Evolutionary conservation across 1,139 yeast genomes (phyloP), one percentile per base, ranked within the genome.

Genomic region (Lodderomyces elongisporus): DNA sequence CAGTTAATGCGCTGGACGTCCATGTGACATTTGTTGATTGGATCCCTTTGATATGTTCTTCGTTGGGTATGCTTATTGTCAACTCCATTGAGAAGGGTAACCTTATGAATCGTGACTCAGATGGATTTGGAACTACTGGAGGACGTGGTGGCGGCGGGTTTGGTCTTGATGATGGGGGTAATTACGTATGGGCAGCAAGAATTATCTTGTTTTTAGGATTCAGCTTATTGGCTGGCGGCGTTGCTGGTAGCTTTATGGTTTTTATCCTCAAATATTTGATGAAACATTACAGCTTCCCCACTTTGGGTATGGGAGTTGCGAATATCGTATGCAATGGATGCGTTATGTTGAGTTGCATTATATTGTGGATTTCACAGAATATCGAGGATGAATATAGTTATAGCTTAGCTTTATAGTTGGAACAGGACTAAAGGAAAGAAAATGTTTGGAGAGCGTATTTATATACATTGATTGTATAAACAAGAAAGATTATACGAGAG

Each of bases 351-450:
- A 85, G 95, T 62, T 88, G 96, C 56, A 77, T 87, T 35, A 69
- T 81, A 4, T 66, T 91, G 48, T 91, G 97, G 97, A 66, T 89
- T 41, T 87, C 95, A 12, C 97, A 89, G 57, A 89, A 88, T 54
- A 79, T 88, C 40, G 96, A 91, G 56, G 97, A 89, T 53, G 97
- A 89, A 59, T 89, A 88, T 60, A 84, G 94, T 44, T 89, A 91
- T 56, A 83, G 95, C 33, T 73, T 88, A 53, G 89, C 94, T 32
- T 67, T 89, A 46, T 87, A 62, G n/a, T 6, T 3, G 10, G 25
- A 22, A 17, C 13, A 13, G 16, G 20, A 27, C 13, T 12, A 27
- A 26, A 10, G 10, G 22, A 18, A 7, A 7, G 10, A 18, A 18
- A 18, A 18, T n/a, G n/a, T n/a, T n/a, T n/a, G n/a, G n/a, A n/a